These are phyloP conservation scores for Dactylellina leptospora DNA, from an alignment of 2,329 filamentous ascomycete species.

Conservation along the genomic window DNA sequence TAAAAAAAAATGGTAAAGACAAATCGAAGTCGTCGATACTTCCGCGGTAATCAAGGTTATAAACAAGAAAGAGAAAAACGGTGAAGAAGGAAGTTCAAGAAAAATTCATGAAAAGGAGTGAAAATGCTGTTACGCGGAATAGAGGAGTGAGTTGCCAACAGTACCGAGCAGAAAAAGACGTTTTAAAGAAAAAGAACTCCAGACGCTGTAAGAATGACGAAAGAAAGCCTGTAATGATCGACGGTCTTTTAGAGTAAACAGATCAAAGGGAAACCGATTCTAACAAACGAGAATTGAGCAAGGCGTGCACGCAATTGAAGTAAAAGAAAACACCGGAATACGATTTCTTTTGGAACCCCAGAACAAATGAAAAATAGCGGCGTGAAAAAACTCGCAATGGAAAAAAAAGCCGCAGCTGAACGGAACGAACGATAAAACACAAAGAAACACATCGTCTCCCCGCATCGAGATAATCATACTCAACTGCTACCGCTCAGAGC, in stretches of 20 bases:
- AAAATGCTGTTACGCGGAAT: too few relatives aligned
- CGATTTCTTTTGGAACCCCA: conserved; percentile 18
- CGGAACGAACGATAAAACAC: neutral
- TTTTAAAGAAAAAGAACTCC: conserved; percentile 32
- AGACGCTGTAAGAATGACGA: conserved; percentile 25
- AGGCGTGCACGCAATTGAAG: conserved; percentile 19
- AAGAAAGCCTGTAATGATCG: neutral
- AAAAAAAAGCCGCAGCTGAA: conserved; percentile 9
- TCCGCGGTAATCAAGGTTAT: neutral
- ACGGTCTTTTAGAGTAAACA: conserved; percentile 1
- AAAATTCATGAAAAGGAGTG: too few relatives aligned
- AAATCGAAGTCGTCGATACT: neutral
- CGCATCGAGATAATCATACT: conserved; percentile 2
- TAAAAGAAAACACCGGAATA: conserved; percentile 17
- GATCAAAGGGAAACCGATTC: conserved; percentile 20
- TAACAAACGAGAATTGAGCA: conserved; percentile 28
- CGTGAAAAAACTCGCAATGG: neutral
- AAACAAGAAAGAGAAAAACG: neutral
- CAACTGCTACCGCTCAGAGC: too few relatives aligned
- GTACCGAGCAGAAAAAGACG: too few relatives aligned
- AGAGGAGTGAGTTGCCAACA: too few relatives aligned
- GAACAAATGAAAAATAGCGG: conserved; percentile 26
- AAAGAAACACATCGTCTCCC: conserved; percentile 5
- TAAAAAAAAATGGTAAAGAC: neutral
- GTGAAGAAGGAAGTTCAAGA: too few relatives aligned